phyloP scores from a whole-genome alignment of 108 stramenopile species.

The Skeletonema costatum region DNA sequence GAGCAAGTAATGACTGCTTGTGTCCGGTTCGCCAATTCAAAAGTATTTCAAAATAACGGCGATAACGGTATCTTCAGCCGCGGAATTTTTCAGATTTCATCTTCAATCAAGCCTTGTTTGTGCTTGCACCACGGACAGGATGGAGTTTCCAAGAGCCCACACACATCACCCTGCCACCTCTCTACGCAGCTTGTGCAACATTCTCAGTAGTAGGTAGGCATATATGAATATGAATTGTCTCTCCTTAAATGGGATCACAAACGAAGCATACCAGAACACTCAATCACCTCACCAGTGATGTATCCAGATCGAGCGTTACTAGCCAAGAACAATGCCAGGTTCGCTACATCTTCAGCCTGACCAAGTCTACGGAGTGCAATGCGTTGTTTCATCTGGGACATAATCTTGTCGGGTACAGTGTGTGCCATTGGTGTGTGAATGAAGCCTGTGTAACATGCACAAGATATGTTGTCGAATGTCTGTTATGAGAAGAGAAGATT shows the following conservation, averaged over 20 bases:
- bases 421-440: slow-evolving; percentile 79
- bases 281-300: slow-evolving; percentile 71
- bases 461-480: neutral
- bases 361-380: slow-evolving; percentile 70
- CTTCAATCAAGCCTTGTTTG: no score
- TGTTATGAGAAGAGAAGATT: neutral
- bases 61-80: no score
- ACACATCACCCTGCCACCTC: no score
- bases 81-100: no score
- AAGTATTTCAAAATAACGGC: no score
- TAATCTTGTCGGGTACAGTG: slow-evolving; percentile 59
- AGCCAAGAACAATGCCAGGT: slow-evolving; percentile 61
- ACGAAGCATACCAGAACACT: slow-evolving; percentile 72
- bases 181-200: no score
- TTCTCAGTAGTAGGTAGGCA: no score
- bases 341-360: slow-evolving; percentile 64
- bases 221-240: no score
- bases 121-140: no score
- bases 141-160: no score
- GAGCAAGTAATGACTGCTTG: no score
- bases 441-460: slow-evolving; percentile 46
- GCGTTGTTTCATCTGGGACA: slow-evolving; percentile 44
- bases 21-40: no score
- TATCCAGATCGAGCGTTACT: slow-evolving; percentile 63
- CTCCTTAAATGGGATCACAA: slow-evolving; percentile 23